phyloP scores from a whole-genome alignment of 805 yeast species.

The Starmerella roubikii region DNA sequence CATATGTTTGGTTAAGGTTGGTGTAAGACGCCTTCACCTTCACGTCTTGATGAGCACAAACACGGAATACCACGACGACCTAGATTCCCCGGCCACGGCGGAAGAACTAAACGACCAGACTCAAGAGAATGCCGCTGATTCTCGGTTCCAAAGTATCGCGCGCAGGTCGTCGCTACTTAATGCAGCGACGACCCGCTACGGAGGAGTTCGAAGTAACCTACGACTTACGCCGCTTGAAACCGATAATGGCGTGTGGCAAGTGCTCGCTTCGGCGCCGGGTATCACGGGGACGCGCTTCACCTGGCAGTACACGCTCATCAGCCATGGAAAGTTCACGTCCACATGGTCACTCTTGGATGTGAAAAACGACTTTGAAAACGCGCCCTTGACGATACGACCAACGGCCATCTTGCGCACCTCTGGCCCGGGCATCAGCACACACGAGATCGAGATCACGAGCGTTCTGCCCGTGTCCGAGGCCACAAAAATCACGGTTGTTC shows the following conservation, averaged over 20 bases:
- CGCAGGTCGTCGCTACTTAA: background rate
- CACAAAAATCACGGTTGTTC: conserved; percentile 2
- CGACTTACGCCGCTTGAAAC: conserved; percentile 17
- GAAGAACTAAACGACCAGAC: too few relatives aligned
- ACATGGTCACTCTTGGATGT: conserved; percentile 21
- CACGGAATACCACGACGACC: too few relatives aligned
- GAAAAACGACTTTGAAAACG: background rate
- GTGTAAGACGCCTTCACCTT: too few relatives aligned
- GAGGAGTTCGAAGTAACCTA: conserved; percentile 12
- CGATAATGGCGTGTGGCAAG: conserved; percentile 14
- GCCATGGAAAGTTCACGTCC: conserved; percentile 20
- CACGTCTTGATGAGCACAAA: too few relatives aligned
- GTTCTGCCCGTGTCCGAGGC: conserved; percentile 8
- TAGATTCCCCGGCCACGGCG: too few relatives aligned
- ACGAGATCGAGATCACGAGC: conserved; percentile 19
- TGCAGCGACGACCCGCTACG: background rate
- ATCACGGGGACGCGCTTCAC: conserved; percentile 4
- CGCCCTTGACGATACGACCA: conserved; percentile 17
- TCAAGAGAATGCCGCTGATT: too few relatives aligned
- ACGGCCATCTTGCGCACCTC: conserved; percentile 18
- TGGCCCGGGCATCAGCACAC: conserved; percentile 4
- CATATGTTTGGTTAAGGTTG: too few relatives aligned
- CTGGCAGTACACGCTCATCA: conserved; percentile 17
- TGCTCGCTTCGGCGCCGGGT: conserved; percentile 12
- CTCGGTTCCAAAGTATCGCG: background rate